phyloP scores from a whole-genome alignment of 805 yeast genomes.

The Isabelozyma gotoi region DNA sequence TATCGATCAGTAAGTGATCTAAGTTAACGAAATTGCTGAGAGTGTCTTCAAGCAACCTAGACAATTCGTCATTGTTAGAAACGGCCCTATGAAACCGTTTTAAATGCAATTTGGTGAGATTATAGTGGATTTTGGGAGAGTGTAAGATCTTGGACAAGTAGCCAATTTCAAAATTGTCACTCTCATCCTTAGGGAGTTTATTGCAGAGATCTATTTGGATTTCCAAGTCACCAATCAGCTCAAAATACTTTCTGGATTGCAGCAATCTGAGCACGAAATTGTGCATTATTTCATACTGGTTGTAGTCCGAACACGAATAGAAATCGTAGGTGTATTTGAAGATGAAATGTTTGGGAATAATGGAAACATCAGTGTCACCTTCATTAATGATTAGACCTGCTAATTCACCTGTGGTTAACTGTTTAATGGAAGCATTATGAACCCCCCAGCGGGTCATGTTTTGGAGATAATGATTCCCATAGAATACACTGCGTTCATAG shows the following conservation, averaged over 20 bases:
- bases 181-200: conserved; percentile 1
- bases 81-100: conserved; percentile 9
- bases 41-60: conserved; percentile 2
- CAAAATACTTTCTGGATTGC: conserved; percentile 5
- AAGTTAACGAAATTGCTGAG: conserved; percentile 8
- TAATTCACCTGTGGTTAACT: neutral
- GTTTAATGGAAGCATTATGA: conserved; percentile 8
- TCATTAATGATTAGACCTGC: neutral
- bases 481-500: conserved; percentile 10
- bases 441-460: conserved; percentile 1
- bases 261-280: conserved; percentile 3
- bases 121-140: conserved; percentile 5
- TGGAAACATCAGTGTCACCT: neutral
- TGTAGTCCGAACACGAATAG: conserved; percentile 5
- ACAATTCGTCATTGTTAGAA: conserved; percentile 2
- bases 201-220: conserved; percentile 11
- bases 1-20: conserved; percentile 11
- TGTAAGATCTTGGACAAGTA: conserved; percentile 4
- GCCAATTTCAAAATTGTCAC: conserved; percentile 4
- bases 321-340: conserved; percentile 7
- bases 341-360: conserved; percentile 11
- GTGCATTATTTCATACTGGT: conserved; percentile 4
- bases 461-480: conserved; percentile 2
- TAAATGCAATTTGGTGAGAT: conserved; percentile 11
- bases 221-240: conserved; percentile 6